Percentiles rank a stretch among this genome's conserved stretches.
phyloP scores from a whole-genome alignment of 2,329 filamentous ascomycete species.

The Fusarium sulawesiense region DNA sequence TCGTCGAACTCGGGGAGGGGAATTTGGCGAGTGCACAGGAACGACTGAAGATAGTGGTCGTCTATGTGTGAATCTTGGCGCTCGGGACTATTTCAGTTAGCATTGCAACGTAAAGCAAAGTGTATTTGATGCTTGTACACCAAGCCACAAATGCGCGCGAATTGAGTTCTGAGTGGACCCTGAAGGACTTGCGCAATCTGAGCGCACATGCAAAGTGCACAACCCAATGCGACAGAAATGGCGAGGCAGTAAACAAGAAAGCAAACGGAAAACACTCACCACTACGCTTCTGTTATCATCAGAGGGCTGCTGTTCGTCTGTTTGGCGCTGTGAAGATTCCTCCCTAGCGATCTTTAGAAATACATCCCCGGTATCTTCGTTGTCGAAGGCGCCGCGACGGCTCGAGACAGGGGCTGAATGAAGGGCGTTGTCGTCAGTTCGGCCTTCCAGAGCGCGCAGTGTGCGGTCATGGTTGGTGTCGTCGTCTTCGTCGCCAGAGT shows the following conservation, averaged over 20 bases:
- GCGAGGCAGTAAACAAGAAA: slow-evolving; percentile 4
- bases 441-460: slow-evolving; percentile 63
- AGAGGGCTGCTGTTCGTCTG: slow-evolving; percentile 50
- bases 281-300: slow-evolving; percentile 54
- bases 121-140: not conserved
- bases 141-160: slow-evolving; percentile 2
- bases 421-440: slow-evolving; percentile 42
- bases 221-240: slow-evolving; percentile 11
- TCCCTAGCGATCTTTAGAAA: slow-evolving; percentile 70
- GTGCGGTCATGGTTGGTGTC: slow-evolving; percentile 63
- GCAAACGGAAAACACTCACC: slow-evolving; percentile 55
- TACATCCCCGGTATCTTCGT: slow-evolving; percentile 68
- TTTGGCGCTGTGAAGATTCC: slow-evolving; percentile 56
- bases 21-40: slow-evolving; percentile 60
- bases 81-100: slow-evolving; percentile 58
- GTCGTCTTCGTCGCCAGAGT: slow-evolving; percentile 56
- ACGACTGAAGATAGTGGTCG: slow-evolving; percentile 66
- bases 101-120: slow-evolving; percentile 14
- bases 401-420: slow-evolving; percentile 57
- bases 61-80: slow-evolving; percentile 59
- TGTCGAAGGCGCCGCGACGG: slow-evolving; percentile 50
- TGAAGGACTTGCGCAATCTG: not conserved
- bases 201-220: slow-evolving; percentile 12
- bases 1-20: slow-evolving; percentile 63
- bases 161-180: slow-evolving; percentile 1